These are phyloP conservation scores for Yarrowia osloensis DNA, from an alignment of 805 yeast genomes.

Conservation along the genomic window DNA sequence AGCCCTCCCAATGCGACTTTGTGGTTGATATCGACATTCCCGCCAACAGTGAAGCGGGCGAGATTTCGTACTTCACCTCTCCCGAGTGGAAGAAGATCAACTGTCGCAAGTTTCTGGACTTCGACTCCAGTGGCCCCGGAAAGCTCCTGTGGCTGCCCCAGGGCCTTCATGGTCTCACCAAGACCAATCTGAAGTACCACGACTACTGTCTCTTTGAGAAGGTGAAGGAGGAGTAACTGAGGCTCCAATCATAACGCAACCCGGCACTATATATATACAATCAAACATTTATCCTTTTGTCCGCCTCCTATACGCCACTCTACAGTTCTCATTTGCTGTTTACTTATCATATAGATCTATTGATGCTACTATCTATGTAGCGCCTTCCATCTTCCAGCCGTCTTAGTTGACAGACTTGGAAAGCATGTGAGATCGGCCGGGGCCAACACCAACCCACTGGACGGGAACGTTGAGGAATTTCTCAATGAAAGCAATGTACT, in stretches of 20 bases:
- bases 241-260: too few relatives aligned
- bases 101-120: conserved; percentile 38
- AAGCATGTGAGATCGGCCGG: conserved; percentile 92
- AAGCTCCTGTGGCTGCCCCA: conserved; percentile 39
- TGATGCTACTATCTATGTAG: conserved; percentile 14
- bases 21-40: conserved; percentile 63
- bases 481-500: conserved; percentile 82
- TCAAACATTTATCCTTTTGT: neutral
- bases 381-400: conserved; percentile 25
- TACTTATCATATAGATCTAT: conserved; percentile 1
- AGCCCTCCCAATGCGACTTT: conserved; percentile 60
- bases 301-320: too few relatives aligned
- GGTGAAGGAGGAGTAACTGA: neutral
- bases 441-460: conserved; percentile 98
- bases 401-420: conserved; percentile 40
- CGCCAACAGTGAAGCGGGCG: conserved; percentile 50
- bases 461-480: conserved; percentile 80
- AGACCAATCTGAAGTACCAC: conserved; percentile 35
- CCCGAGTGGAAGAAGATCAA: conserved; percentile 36
- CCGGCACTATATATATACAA: neutral
- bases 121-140: conserved; percentile 38
- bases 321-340: too few relatives aligned
- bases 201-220: conserved; percentile 40
- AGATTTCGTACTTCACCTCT: conserved; percentile 39
- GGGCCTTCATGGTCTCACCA: conserved; percentile 31